Evolutionary conservation across 176 grass and related monocot genomes (phyloP), one percentile per base, ranked within the genome.

Genomic region (Lolium multiflorum): DNA sequence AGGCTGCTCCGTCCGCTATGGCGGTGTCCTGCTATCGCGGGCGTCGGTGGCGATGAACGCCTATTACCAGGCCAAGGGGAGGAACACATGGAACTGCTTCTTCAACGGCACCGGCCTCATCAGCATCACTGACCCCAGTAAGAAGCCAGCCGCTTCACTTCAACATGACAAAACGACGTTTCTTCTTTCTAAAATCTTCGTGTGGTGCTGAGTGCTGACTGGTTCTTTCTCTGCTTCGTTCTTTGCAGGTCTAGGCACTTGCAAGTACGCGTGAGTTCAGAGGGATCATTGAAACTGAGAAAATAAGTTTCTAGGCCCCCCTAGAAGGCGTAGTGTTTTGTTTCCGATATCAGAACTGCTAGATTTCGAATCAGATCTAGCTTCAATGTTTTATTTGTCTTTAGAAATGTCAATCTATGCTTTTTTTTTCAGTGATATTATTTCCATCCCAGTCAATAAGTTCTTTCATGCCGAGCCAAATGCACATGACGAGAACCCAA

Each of bases 51-150:
- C 88, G 1, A 93, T 93, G 91, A 93, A 93, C 59, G 24, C 74
- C 59, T 93, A 93, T 67, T 93, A 93, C 74, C 88, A 88, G 74
- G 64, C 73, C 49, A 58, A 2, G 41, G 88, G 82, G 5, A 88
- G 88, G 86, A 93, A 93, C 88, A 11, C 82, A 0, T 93, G 88
- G 91, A 93, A 93, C 74, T 90, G 91, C 86, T 82, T 88, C 85
- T 93, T 93, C 85, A 90, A 90, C 6, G 85, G 73, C 78, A 88
- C 85, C 14, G 91, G 88, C 49, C 73, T 93, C 85, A 76, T 88
- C 60, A 84, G 59, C 64, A 75, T 88, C 79, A 90, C 88, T 3
- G 85, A 93, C 66, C 91, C 91, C 58, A 93, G 91, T 90, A 67
- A 93, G 82, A 7, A 91, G 4, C 22, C 8, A 3, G 18, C 31